Percentiles rank a stretch among this genome's conserved stretches.
phyloP scores from a whole-genome alignment of 192 early-diverging fungal species.

The Geranomyces variabilis region DNA sequence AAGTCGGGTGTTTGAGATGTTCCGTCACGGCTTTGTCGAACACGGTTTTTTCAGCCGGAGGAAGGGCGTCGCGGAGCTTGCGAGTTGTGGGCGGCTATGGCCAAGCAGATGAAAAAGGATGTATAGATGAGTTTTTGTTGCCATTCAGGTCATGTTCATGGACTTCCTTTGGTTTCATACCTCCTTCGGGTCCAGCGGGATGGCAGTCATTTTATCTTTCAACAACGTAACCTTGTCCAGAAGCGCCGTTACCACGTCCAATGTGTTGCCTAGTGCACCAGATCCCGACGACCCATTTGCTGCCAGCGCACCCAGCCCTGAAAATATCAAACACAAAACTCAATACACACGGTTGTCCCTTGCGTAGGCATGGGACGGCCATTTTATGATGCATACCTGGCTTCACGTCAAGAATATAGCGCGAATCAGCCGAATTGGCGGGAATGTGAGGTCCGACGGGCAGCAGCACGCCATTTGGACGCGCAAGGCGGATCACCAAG shows the following conservation, averaged over 20 bases:
- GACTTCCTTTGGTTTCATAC: too few species aligned
- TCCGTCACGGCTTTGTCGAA: slow-evolving; percentile 35
- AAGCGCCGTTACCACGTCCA: slow-evolving; percentile 11
- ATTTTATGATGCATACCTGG: not conserved
- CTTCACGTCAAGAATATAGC: slow-evolving; percentile 10
- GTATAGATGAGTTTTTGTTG: too few species aligned
- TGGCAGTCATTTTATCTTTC: slow-evolving; percentile 9
- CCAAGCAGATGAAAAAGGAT: too few species aligned
- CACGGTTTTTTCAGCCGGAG: slow-evolving; percentile 7
- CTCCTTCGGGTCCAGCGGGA: not conserved
- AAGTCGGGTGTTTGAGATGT: slow-evolving; percentile 42
- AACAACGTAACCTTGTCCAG: slow-evolving; percentile 1
- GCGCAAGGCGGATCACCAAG: slow-evolving; percentile 2
- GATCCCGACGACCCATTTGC: not conserved
- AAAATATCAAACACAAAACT: not conserved
- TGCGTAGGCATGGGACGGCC: too few species aligned
- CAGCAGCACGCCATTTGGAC: slow-evolving; percentile 12
- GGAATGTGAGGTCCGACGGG: slow-evolving; percentile 20
- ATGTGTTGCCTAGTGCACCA: not conserved
- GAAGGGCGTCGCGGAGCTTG: not conserved
- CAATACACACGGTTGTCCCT: not conserved
- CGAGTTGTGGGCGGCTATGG: not conserved
- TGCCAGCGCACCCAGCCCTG: not conserved
- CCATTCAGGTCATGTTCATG: too few species aligned
- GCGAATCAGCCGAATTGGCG: slow-evolving; percentile 4